Evolutionary conservation across 495 filamentous ascomycete genomes (phyloP).

Genomic region (Tuber aestivum): DNA sequence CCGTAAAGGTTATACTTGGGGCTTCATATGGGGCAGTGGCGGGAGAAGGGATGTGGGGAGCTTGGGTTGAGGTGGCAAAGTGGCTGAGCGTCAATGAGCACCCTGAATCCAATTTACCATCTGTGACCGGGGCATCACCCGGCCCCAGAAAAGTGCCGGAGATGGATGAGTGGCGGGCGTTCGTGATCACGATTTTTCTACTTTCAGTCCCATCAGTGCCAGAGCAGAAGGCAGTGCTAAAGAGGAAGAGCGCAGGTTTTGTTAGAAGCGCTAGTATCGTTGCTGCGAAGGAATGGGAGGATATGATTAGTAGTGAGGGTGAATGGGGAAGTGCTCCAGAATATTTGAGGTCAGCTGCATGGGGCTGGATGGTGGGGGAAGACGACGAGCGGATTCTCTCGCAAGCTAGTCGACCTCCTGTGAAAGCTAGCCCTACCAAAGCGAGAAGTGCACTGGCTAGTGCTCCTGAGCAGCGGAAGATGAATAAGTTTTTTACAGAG

Average conservation of each 20-base stretch:
- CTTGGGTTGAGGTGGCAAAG: constrained; percentile 36
- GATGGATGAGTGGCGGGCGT: constrained; percentile 66
- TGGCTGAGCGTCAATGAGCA: constrained; percentile 26
- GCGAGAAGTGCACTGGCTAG: constrained; percentile 19
- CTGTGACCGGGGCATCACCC: constrained; percentile 16
- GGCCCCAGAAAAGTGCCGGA: constrained; percentile 21
- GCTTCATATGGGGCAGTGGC: constrained; percentile 22
- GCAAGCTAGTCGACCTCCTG: constrained; percentile 20
- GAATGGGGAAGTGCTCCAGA: constrained; percentile 54
- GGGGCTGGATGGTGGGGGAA: constrained; percentile 65
- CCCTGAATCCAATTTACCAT: constrained; percentile 15
- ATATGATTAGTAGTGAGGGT: constrained; percentile 55
- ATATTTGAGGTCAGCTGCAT: constrained; percentile 63
- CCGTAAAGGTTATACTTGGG: constrained; percentile 35
- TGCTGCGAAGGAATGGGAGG: constrained; percentile 56
- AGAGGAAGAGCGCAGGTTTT: constrained; percentile 51
- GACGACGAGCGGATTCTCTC: constrained; percentile 43
- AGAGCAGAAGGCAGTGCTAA: constrained; percentile 45
- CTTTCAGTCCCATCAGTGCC: constrained; percentile 53
- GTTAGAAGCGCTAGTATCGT: constrained; percentile 58
- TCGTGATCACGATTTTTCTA: constrained; percentile 64
- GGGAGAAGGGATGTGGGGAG: constrained; percentile 36
- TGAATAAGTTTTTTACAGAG: constrained; percentile 39
- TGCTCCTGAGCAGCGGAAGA: constrained; percentile 24
- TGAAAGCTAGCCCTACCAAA: constrained; percentile 12